Evolutionary conservation across 805 yeast species (phyloP), one percentile per base, ranked within the genome.

Genomic region (Cyberlindnera petersonii): DNA sequence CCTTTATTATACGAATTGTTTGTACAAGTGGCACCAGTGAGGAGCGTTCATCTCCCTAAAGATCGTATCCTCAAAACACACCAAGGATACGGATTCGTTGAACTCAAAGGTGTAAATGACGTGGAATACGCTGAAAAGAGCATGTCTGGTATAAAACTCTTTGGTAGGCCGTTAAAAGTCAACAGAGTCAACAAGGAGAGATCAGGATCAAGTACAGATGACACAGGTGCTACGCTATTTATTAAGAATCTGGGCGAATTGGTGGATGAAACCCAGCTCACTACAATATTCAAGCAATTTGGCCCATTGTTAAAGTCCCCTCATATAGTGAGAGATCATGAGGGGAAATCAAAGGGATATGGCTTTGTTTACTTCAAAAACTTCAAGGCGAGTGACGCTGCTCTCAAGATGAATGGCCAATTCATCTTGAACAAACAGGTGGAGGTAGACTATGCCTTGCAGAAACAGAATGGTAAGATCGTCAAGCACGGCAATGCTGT

Each of bases 71-170:
- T 77, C 21, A 75, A 75, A 43, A 65, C 73, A 1, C 88, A 84
- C 52, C 94, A 83, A 53, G 97, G 97, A 5, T 91, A 69, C 64
- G 97, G 95, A 9, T 91, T 93, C 62, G 82, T 84, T 2, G 93
- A 86, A 55, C 81, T 84, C 52, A 61, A 65, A 35, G 64, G 68
- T 13, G 61, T 64, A 3, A 66, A 62, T 15, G 96, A 87, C 50
- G 82, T 83, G 0, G 82, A 78, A 8, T 91, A 88, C 56, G 86
- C 79, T 1, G 60, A 73, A 24, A 69, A 74, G 42, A 60, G 84
- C 1, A 58, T 86, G 55, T 66, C 72, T 42, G 88, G 87, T 6
- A 63, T 78, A 2, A 63, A 74, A 26, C 60, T 89, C 32, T 85
- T 59, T 55, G 85, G 81, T 2, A 75, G 80, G 49, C 64, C 72